These are phyloP conservation scores for Alternaria postmessia DNA, from an alignment of 2,329 filamentous ascomycete species.

Conservation along the genomic window DNA sequence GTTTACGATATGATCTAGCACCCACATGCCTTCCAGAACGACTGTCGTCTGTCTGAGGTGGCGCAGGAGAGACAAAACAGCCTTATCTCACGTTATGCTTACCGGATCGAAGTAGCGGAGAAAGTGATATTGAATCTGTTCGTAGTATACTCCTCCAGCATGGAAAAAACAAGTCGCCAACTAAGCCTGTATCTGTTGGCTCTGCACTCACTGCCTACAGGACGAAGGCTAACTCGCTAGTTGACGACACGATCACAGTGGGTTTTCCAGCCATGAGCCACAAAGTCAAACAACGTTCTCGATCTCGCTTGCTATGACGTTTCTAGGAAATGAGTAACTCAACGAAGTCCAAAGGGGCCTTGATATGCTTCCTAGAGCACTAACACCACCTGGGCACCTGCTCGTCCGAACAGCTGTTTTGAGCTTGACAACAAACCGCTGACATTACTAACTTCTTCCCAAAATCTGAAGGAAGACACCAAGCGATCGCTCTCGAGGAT, in stretches of 20 bases:
- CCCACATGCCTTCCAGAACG: not conserved
- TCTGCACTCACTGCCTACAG: not conserved
- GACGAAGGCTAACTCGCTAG: not conserved
- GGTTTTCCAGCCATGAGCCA: not conserved
- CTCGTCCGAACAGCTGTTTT: not conserved
- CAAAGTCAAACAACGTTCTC: not conserved
- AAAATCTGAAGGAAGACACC: not conserved
- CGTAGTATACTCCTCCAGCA: not conserved
- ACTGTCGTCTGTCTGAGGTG: not conserved
- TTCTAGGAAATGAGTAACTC: not conserved
- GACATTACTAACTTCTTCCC: not conserved
- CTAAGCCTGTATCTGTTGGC: not conserved
- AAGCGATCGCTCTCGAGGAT: not conserved
- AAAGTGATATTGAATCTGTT: not conserved
- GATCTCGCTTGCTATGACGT: not conserved
- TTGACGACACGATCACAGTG: too few relatives aligned
- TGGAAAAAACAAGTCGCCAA: not conserved
- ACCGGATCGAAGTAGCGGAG: not conserved
- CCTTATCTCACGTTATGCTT: not conserved
- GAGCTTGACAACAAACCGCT: not conserved
- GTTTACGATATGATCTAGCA: not conserved
- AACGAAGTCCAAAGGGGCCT: not conserved
- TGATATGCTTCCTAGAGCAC: too few relatives aligned
- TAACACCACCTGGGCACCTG: too few relatives aligned
- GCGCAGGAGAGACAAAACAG: not conserved